phyloP scores from a whole-genome alignment of 345 rosid genomes.

The Capsella bursapastoris region DNA sequence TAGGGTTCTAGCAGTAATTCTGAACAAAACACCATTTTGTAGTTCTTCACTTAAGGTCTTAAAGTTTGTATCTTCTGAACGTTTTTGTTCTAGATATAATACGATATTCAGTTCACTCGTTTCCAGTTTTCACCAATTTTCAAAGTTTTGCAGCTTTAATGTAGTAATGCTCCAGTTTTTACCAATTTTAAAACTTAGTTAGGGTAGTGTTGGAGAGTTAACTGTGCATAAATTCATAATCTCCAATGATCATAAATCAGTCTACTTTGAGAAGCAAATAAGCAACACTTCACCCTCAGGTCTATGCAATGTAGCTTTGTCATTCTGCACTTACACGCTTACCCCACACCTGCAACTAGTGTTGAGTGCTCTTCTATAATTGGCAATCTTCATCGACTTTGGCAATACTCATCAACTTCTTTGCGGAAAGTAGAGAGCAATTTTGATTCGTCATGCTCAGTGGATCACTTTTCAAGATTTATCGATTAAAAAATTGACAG shows the following conservation, averaged over 20 bases:
- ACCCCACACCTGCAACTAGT: no score
- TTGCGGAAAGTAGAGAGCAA: neutral
- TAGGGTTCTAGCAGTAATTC: constrained; percentile 21
- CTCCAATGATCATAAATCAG: neutral
- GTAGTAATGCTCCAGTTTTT: neutral
- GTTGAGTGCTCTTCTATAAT: no score
- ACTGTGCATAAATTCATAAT: neutral
- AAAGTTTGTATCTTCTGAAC: neutral
- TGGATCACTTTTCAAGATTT: constrained; percentile 22
- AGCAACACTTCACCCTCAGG: neutral
- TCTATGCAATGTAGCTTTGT: no score
- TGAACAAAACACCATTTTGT: constrained; percentile 8
- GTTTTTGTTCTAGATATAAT: constrained; percentile 15
- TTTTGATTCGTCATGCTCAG: neutral
- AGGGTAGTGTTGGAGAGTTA: neutral
- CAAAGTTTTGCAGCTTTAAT: constrained; percentile 9
- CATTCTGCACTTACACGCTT: no score
- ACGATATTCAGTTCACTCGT: neutral
- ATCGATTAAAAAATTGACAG: constrained; percentile 21
- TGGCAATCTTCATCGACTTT: neutral
- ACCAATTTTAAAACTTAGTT: neutral
- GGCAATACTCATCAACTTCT: neutral
- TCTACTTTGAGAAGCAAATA: neutral
- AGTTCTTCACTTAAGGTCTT: constrained; percentile 15
- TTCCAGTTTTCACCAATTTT: neutral